Percentiles rank a stretch among this genome's conserved stretches.
Evolutionary conservation across 2,329 filamentous ascomycete genomes (phyloP).

Genomic region (Pseudogymnoascus sp.): DNA sequence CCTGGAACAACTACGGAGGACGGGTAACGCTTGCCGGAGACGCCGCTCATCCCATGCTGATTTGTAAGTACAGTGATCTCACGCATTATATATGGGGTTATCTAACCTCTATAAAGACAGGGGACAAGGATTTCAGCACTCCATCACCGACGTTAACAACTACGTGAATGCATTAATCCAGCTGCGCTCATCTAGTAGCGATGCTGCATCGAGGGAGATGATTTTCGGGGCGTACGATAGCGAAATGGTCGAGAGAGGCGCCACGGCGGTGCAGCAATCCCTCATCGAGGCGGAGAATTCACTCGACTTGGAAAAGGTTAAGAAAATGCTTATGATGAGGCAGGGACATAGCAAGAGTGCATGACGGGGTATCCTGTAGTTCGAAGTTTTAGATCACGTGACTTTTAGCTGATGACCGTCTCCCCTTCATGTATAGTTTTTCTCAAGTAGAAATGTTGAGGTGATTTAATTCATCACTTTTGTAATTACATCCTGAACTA

Average conservation of each 20-base stretch:
- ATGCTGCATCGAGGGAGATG: conserved; percentile 13
- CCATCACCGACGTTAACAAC: conserved; percentile 34
- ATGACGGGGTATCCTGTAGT: conserved; percentile 7
- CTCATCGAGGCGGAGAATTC: conserved; percentile 29
- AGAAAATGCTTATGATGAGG: conserved; percentile 31
- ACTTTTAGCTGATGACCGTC: not conserved
- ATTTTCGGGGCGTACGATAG: conserved; percentile 27
- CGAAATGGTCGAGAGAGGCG: conserved; percentile 30
- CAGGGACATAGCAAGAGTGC: conserved; percentile 24
- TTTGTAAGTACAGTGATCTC: conserved; percentile 35
- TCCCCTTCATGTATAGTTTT: not conserved
- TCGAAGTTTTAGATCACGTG: not conserved
- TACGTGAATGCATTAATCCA: conserved; percentile 31
- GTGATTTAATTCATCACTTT: not conserved
- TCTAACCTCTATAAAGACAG: conserved; percentile 26
- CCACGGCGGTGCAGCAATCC: conserved; percentile 30
- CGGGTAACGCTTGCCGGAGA: conserved; percentile 38
- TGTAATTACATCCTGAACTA: not conserved
- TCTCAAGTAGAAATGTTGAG: not conserved
- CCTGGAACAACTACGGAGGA: conserved; percentile 25
- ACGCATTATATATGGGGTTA: not conserved
- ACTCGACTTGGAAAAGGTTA: conserved; percentile 25
- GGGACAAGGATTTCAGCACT: conserved; percentile 41
- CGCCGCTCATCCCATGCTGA: conserved; percentile 41
- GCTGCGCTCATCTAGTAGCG: conserved; percentile 16